phyloP scores from a whole-genome alignment of 106 monocot species.

The Platanthera zijinensis region DNA sequence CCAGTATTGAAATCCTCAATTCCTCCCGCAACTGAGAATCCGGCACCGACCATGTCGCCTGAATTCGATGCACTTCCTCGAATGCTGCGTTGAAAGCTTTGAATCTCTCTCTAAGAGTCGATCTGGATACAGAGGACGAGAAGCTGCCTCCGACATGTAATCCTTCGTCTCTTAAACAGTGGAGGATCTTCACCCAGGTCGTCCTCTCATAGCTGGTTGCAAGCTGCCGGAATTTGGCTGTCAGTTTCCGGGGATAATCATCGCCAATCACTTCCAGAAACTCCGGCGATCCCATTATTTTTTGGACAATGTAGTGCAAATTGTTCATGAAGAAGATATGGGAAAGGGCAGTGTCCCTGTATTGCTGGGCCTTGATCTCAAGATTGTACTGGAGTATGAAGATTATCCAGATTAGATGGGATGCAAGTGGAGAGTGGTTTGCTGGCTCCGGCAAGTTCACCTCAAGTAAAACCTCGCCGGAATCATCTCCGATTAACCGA shows the following conservation, averaged over 20 bases:
- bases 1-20: conserved; percentile 78
- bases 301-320: conserved; percentile 85
- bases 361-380: conserved; percentile 53
- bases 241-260: conserved; percentile 54
- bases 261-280: conserved; percentile 62
- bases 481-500: conserved; percentile 9
- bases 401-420: conserved; percentile 75
- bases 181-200: conserved; percentile 60
- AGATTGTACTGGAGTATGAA: conserved; percentile 58
- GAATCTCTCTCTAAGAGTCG: conserved; percentile 73
- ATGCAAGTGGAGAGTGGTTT: conserved; percentile 37
- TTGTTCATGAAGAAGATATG: conserved; percentile 92
- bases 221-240: conserved; percentile 52
- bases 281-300: conserved; percentile 64
- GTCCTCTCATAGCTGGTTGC: conserved; percentile 82
- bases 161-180: conserved; percentile 80
- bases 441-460: conserved; percentile 44
- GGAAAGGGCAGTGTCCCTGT: conserved; percentile 58
- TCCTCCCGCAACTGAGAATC: conserved; percentile 83
- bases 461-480: conserved; percentile 11
- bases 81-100: conserved; percentile 87
- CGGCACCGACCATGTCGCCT: conserved; percentile 72
- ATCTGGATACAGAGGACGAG: conserved; percentile 54
- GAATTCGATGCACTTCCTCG: conserved; percentile 64
- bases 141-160: conserved; percentile 78